Base-by-base conservation (phyloP, 2,329 filamentous ascomycete species). In the Penicillium sp. region DNA sequence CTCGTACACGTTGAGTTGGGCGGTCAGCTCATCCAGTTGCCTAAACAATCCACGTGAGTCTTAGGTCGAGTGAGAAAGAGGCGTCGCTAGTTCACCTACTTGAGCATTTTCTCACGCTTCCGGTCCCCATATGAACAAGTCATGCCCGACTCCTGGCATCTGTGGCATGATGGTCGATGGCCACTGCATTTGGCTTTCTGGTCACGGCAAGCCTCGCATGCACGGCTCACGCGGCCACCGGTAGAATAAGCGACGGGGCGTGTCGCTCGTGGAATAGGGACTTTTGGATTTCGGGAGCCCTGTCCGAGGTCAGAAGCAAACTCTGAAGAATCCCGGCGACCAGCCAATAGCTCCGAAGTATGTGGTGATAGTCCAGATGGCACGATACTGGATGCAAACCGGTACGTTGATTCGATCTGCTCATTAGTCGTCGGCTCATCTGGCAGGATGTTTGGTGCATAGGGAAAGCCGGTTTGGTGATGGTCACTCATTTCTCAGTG, bases 111-210 rank as follows among this genome's bases (percentile, higher is more conserved):
- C 51, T 73, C 72, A 45, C 67, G 62, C 54, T 73, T 74, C 35
- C 71, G 67, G 54, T 72, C 70, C 29, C 68, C 68, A 50, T 74
- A 74, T 12, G 65, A 68, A 57, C 72, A 74, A 4, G 49, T 50
- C 34, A 69, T 62, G 7, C 66, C 66, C 26, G 66, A 59, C 50
- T 73, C 71, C 56, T 68, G 63, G 51, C 72, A 74, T 42, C 72
- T 65, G 46, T 68, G 61, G 48, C 72, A 74, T 28, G 60, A 59
- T 29, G 72, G 72, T 36, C 65, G 67, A 56, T 73, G 68, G 5
- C 72, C 72, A 51, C 65, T 70, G 59, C 72, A 74, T 60, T 73
- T 74, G 46, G 69, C 71, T 56, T 74, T 74, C 44, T 72, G 66
- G 37, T 71, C 66, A 9, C 71, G 69, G 52, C 72, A 74, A 45